These are phyloP conservation scores for Colletotrichum sp. DNA, from an alignment of 2,329 filamentous ascomycete species.

Conservation along the genomic window DNA sequence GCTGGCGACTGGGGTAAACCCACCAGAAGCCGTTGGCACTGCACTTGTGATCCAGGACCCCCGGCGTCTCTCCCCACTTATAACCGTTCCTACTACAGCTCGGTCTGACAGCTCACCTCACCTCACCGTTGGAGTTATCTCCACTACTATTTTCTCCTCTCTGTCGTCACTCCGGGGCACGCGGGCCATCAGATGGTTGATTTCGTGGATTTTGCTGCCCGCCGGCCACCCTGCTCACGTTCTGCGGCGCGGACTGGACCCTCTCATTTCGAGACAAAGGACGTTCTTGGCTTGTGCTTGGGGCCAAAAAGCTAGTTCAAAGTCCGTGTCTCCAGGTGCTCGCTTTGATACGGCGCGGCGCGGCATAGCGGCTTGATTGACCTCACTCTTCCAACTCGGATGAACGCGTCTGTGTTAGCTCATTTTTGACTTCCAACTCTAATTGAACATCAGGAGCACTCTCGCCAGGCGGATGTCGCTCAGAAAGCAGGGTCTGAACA, in stretches of 20 bases:
- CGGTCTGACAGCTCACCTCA: slow-evolving; percentile 18
- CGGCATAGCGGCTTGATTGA: neutral
- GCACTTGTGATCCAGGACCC: neutral
- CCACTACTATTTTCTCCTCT: slow-evolving; percentile 7
- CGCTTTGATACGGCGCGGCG: neutral
- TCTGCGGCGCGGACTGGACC: neutral
- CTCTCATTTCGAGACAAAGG: neutral
- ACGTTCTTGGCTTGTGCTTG: neutral
- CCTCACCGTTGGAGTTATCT: slow-evolving; percentile 7
- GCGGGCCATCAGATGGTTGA: neutral
- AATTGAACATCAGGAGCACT: slow-evolving; percentile 12
- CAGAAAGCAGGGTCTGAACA: neutral
- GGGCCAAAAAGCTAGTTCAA: neutral
- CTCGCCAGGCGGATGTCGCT: neutral
- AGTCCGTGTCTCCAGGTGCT: neutral
- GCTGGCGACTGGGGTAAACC: neutral
- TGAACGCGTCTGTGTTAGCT: slow-evolving; percentile 5
- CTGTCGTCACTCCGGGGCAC: slow-evolving; percentile 1
- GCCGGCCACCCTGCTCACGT: neutral
- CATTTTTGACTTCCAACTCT: slow-evolving; percentile 6
- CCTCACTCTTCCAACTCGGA: neutral
- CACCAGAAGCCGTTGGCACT: neutral
- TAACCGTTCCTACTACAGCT: slow-evolving; percentile 15
- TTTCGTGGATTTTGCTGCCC: neutral
- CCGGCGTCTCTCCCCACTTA: slow-evolving; percentile 16